Evolutionary conservation across 2,329 filamentous ascomycete genomes (phyloP), one percentile per base, ranked within the genome.

Genomic region (Colletotrichum kahawae): DNA sequence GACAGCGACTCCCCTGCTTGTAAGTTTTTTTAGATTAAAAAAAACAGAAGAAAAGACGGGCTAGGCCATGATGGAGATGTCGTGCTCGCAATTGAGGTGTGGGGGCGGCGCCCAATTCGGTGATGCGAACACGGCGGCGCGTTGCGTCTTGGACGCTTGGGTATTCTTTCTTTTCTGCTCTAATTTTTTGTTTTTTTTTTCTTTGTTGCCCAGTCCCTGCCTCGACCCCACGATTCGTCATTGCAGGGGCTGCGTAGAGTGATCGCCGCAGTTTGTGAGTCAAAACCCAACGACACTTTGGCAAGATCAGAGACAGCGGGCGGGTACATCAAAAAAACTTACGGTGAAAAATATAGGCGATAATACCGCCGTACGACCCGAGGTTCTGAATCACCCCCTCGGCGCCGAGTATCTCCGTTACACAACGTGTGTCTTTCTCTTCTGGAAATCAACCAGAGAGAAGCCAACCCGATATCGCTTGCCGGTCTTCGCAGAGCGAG

Each of bases 401-500:
- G 65, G 51, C 21, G 34, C 65, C 65, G 65, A 67, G 31, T 9
- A 43, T 43, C 16, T 43, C 65, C 51, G 65, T 67, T 67, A 43
- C 51, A 59, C 65, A 34, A 38, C 24, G 34, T 21, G 8, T 31
- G 24, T 31, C 16, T 48, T 27, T 21, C 16, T 48, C 24, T 21
- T 12, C 7, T 57, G 59, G 14, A 13, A 36, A 31, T 7, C 1
- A 60, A 14, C 13, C 24, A 21, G 43, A 67, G 13, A 67, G 12
- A 66, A 14, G 29, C 24, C 18, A 51, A 24, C 21, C 67, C 67
- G 67, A 62, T 69, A 69, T 62, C 67, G 67, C 56, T 69, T 56
- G 34, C 56, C 67, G 65, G 56, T 69, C 56, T 16, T 69, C 67
- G 67, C 67, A 69, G 56, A 60, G 67, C 67, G 67, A 69, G 57